These are phyloP conservation scores for Cyclospora cayetanensis DNA, from an alignment of 169 alveolate genomes.

Conservation along the genomic window DNA sequence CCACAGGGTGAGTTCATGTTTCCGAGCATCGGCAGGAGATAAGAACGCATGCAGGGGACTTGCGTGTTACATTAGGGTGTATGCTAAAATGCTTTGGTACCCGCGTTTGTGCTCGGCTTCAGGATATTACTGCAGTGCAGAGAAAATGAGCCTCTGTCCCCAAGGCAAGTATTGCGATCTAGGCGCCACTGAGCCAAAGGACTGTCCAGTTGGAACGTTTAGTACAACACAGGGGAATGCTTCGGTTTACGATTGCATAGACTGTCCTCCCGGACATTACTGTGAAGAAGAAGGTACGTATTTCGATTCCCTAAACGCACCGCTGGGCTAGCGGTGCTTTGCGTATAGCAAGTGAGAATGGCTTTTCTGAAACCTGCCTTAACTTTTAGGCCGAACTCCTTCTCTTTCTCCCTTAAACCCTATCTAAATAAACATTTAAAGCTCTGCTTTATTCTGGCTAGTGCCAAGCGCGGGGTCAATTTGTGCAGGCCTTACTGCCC, in stretches of 20 bases:
- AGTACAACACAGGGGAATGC: conserved; percentile 33
- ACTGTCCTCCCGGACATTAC: conserved; percentile 68
- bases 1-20: conserved; percentile 52
- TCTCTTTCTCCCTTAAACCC: no score
- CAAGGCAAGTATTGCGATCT: conserved; percentile 79
- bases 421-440: no score
- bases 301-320: no score
- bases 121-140: conserved; percentile 32
- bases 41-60: no score
- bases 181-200: conserved; percentile 69
- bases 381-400: no score
- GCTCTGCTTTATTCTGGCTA: no score
- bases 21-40: no score
- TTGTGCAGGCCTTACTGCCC: conserved; percentile 18
- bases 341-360: no score
- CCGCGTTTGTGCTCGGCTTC: background rate
- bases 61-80: no score
- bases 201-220: conserved; percentile 77
- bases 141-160: conserved; percentile 57
- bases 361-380: no score
- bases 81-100: no score
- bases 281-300: conserved; percentile 12
- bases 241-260: conserved; percentile 46
- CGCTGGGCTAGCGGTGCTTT: no score
- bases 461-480: background rate